Percentiles rank a stretch among this genome's conserved stretches.
Conservation (phyloP, 1,284 basidiomycete genomes). For the Cutaneotrichosporon sp. region DNA sequence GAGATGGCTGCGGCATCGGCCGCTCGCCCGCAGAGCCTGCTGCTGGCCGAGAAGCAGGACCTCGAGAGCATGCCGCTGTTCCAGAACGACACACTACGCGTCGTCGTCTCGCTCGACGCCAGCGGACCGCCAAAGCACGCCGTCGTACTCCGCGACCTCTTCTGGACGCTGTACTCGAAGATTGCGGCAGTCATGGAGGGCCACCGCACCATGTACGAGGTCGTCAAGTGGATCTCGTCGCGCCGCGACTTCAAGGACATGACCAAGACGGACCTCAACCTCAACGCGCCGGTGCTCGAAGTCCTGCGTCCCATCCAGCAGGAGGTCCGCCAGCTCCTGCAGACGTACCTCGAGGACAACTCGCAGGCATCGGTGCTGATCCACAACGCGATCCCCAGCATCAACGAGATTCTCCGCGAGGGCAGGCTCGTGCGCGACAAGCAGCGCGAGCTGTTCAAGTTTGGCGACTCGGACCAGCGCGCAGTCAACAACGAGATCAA, state of each 20-base stretch:
- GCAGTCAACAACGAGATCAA: slow-evolving; percentile 68
- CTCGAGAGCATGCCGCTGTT: slow-evolving; percentile 26
- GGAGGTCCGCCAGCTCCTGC: slow-evolving; percentile 85
- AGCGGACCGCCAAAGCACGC: slow-evolving; percentile 73
- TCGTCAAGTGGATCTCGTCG: slow-evolving; percentile 80
- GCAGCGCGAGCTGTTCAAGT: slow-evolving; percentile 78
- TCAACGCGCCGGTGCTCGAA: slow-evolving; percentile 74
- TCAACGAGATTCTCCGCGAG: slow-evolving; percentile 91
- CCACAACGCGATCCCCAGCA: slow-evolving; percentile 83
- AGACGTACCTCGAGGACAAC: slow-evolving; percentile 90
- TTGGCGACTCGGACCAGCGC: slow-evolving; percentile 82
- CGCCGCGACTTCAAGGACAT: slow-evolving; percentile 85
- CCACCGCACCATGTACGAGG: slow-evolving; percentile 86
- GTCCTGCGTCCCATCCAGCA: slow-evolving; percentile 90
- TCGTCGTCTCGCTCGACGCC: slow-evolving; percentile 72
- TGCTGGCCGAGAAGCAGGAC: slow-evolving; percentile 20
- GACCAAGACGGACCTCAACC: slow-evolving; percentile 66
- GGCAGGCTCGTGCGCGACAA: slow-evolving; percentile 74
- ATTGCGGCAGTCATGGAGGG: slow-evolving; percentile 94
- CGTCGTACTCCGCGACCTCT: slow-evolving; percentile 85
- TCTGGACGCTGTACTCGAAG: slow-evolving; percentile 98
- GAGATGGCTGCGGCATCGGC: slow-evolving; percentile 21
- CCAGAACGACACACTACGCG: slow-evolving; percentile 57
- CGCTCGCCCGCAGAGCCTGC: slow-evolving; percentile 25
- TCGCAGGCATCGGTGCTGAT: slow-evolving; percentile 72